Conservation (phyloP, 495 filamentous ascomycete species). For the Aspergillus biplanus region DNA sequence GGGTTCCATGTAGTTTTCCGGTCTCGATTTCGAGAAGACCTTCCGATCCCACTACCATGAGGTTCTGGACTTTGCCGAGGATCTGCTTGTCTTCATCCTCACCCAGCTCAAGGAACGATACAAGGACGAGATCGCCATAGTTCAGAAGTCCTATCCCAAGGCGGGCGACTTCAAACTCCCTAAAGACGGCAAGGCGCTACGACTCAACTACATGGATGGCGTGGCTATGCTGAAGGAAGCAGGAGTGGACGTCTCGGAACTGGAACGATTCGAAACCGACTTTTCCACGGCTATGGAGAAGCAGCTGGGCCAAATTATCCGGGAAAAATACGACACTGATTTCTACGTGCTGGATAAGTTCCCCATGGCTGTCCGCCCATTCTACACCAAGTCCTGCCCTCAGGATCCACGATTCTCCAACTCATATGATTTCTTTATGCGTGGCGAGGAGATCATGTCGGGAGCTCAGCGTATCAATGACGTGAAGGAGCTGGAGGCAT, state of each 20-base stretch:
- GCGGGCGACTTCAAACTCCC: constrained; percentile 61
- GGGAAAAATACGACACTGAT: constrained; percentile 82
- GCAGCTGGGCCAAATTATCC: constrained; percentile 82
- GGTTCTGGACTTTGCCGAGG: constrained; percentile 77
- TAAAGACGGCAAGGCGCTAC: constrained; percentile 73
- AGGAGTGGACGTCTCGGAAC: constrained; percentile 72
- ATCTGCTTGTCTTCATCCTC: constrained; percentile 89
- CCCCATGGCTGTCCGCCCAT: constrained; percentile 81
- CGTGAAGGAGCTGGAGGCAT: constrained; percentile 66
- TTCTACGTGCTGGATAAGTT: constrained; percentile 94
- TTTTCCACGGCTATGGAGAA: constrained; percentile 81
- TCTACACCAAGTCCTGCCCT: constrained; percentile 85
- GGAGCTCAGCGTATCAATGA: constrained; percentile 87
- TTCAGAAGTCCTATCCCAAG: constrained; percentile 62
- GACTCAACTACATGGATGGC: constrained; percentile 84
- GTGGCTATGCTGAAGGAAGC: constrained; percentile 80
- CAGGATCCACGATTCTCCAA: constrained; percentile 70
- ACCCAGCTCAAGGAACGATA: constrained; percentile 70
- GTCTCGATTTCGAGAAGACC: constrained; percentile 97
- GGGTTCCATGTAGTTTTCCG: constrained; percentile 65
- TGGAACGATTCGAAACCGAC: constrained; percentile 75
- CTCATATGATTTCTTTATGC: constrained; percentile 93
- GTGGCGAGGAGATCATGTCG: constrained; percentile 86
- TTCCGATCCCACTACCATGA: constrained; percentile 89
- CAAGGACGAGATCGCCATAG: constrained; percentile 66